Conservation (phyloP, 305 asterid genomes). For the Fraxinus platypoda region DNA sequence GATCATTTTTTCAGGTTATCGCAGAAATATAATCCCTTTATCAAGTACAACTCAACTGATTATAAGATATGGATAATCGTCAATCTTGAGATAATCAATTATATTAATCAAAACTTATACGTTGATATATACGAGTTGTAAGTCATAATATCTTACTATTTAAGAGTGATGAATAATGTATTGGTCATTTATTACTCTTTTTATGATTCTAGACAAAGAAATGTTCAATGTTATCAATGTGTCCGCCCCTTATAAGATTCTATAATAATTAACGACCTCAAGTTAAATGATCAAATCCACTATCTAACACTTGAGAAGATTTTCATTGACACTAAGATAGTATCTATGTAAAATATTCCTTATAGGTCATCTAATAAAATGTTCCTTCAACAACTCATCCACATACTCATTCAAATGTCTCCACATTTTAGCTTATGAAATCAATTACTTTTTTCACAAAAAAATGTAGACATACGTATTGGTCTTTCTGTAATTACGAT, state of each 20-base stretch:
- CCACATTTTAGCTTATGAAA: too few species aligned
- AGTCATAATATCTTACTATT: too few species aligned
- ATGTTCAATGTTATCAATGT: not conserved
- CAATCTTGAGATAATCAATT: too few species aligned
- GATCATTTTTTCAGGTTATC: not conserved
- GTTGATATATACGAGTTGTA: not conserved
- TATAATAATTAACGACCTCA: too few species aligned
- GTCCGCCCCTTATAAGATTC: not conserved
- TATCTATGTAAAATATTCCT: too few species aligned
- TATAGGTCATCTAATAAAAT: not conserved
- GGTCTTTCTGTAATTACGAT: too few species aligned
- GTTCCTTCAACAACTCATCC: not conserved
- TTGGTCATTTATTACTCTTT: too few species aligned
- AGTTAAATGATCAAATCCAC: not conserved
- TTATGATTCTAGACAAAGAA: too few species aligned
- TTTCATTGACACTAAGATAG: too few species aligned
- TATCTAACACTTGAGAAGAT: not conserved
- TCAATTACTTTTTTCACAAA: too few species aligned
- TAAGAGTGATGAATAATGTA: not conserved
- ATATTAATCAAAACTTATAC: not conserved
- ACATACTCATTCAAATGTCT: not conserved
- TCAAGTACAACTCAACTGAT: not conserved
- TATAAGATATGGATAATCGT: not conserved
- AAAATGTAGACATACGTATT: too few species aligned
- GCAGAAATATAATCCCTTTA: too few species aligned